phyloP scores from a whole-genome alignment of 106 monocot species.

The Apostasia ramifera region DNA sequence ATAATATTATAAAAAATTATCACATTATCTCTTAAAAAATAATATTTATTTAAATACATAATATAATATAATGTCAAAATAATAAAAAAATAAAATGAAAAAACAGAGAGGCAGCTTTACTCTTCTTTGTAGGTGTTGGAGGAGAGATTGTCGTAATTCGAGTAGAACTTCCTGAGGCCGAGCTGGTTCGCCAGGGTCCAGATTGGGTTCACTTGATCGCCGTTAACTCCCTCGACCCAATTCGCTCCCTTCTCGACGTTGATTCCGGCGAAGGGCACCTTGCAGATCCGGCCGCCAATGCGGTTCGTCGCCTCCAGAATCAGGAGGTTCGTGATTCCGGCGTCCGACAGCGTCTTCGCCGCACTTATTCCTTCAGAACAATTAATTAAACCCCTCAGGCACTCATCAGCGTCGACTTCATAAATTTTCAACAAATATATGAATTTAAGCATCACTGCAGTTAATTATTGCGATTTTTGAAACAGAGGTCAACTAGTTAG shows the following conservation, averaged over 20 bases:
- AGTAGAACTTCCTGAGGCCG: constrained; percentile 25
- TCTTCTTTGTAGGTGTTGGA: constrained; percentile 37
- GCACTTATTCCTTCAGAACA: constrained; percentile 20
- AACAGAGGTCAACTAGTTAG: no score
- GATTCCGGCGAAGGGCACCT: constrained; percentile 49
- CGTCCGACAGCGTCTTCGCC: constrained; percentile 56
- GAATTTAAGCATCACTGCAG: no score
- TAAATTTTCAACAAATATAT: not conserved
- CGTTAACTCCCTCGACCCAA: constrained; percentile 82
- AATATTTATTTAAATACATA: no score
- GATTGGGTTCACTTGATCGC: constrained; percentile 47
- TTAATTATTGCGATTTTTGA: not conserved
- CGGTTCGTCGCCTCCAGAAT: constrained; percentile 73
- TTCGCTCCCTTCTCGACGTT: constrained; percentile 75
- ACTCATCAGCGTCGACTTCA: not conserved
- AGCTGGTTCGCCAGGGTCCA: constrained; percentile 55
- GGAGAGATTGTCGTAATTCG: constrained; percentile 38
- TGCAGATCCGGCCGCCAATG: constrained; percentile 73
- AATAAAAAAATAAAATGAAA: not conserved
- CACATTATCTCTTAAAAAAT: no score
- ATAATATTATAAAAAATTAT: not conserved
- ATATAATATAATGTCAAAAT: not conserved
- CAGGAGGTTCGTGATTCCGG: constrained; percentile 46
- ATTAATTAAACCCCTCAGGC: not conserved
- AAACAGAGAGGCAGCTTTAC: not conserved